Conservation (phyloP, 768 basidiomycete genomes). For the Strobilomyces echinocephalus region DNA sequence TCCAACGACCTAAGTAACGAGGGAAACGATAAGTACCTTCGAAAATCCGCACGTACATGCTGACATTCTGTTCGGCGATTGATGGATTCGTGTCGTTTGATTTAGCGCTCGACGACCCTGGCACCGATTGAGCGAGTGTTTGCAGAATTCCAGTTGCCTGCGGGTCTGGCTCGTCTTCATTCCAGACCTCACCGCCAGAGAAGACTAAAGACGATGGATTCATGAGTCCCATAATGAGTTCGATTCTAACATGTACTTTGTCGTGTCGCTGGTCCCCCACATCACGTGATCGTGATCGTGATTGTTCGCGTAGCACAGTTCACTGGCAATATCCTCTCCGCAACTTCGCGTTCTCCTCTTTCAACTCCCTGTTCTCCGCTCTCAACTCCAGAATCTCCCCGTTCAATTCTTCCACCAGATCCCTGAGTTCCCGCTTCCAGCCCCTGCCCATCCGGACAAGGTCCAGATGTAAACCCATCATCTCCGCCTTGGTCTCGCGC, state of each 20-base stretch:
- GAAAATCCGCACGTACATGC: constrained; percentile 27
- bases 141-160: constrained; percentile 2
- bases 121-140: constrained; percentile 5
- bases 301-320: too few species aligned
- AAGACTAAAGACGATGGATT: constrained; percentile 15
- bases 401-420: constrained; percentile 56
- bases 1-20: not conserved
- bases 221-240: not conserved
- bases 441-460: constrained; percentile 64
- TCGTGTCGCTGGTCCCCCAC: too few species aligned
- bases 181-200: constrained; percentile 24
- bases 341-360: constrained; percentile 64
- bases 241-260: too few species aligned
- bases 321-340: constrained; percentile 42
- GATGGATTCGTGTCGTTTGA: not conserved
- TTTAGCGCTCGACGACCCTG: constrained; percentile 12
- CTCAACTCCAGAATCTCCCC: constrained; percentile 47
- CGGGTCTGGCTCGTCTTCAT: constrained; percentile 13
- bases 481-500: constrained; percentile 63
- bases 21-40: constrained; percentile 21
- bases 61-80: constrained; percentile 12
- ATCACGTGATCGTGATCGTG: too few species aligned
- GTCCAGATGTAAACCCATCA: constrained; percentile 72
- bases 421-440: constrained; percentile 62
- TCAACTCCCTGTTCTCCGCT: constrained; percentile 48